phyloP scores from a whole-genome alignment of 352 stramenopile species.

The Globisporangium cederbergense region DNA sequence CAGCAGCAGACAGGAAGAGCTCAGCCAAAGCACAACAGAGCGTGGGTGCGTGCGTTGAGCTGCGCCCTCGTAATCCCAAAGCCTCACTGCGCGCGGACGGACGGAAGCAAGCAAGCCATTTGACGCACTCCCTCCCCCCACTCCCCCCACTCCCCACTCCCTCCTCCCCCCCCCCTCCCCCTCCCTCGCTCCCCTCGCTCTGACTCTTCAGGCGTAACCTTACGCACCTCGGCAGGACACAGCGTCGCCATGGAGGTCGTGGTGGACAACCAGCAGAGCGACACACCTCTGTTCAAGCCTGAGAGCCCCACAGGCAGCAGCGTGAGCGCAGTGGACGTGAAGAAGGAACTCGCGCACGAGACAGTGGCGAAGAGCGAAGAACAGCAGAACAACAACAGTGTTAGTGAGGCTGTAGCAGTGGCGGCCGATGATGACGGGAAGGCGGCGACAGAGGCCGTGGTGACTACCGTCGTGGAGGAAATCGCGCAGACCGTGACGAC shows the following conservation, averaged over 20 bases:
- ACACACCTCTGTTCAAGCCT: not conserved
- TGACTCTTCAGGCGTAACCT: not conserved
- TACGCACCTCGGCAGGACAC: not conserved
- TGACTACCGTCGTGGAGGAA: constrained; percentile 3
- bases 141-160: not conserved
- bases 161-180: not conserved
- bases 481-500: not conserved
- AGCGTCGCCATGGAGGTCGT: constrained; percentile 7
- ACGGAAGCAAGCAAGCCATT: constrained; percentile 8
- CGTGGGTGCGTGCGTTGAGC: constrained; percentile 2
- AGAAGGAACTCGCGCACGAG: constrained; percentile 2
- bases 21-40: not conserved
- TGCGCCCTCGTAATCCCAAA: constrained; percentile 6
- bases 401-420: not conserved
- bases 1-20: not conserved
- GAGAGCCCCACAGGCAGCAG: not conserved
- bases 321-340: not conserved
- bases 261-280: constrained; percentile 17
- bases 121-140: not conserved
- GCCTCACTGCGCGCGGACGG: not conserved
- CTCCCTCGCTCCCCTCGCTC: not conserved
- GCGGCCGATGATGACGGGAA: not conserved
- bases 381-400: not conserved
- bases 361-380: not conserved
- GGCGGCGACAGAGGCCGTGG: not conserved